Base-by-base conservation (phyloP, 345 rosid species). In the Boechera stricta region DNA sequence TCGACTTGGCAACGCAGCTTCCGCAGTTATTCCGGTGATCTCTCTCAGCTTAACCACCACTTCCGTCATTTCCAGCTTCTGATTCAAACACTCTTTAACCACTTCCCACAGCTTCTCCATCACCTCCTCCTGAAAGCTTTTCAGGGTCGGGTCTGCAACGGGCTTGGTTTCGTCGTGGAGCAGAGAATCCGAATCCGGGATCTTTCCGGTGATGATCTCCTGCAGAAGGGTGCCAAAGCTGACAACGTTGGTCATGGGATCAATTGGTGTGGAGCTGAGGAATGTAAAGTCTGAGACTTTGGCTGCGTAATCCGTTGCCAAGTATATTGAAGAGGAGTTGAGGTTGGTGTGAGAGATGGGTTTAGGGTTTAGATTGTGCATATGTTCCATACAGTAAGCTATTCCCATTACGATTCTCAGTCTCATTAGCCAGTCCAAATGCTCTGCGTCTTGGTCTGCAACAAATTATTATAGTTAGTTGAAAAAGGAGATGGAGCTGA, bases 301-400 rank as follows among this genome's bases (percentile, higher is more conserved):
- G 41, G 97, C 97, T 5, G 99, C 99, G 52, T 91, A 89, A 65
- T 95, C 99, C 79, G 88, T 87, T 6, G 98, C 82, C 44, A 92
- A 89, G 84, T 87, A 87, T 21, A 95, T 63, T 12, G 89, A 82
- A 24, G 88, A 86, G 8, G 99, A 88, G 71, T 75, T 87, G 61
- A 95, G 86, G 77, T 86, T 87, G 51, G 82, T 70, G 55, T 85
- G 91, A 9, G 79, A 75, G 28, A 92, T 64, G 16, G 97, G 91
- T 62, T 55, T 71, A 33, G 97, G 98, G 71, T 76, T 75, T 26
- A 88, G 82, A 74, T 81, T 91, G 78, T 92, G 94, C 90, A 92
- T 86, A 71, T 95, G 86, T 65, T 92, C 93, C 1, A 93, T 86
- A 84, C 98, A 92, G 82, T 91, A 95, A 10, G 96, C 95, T 76